phyloP scores from a whole-genome alignment of 371 early-diverging fungal genomes.

The Dentiscutata heterogama region DNA sequence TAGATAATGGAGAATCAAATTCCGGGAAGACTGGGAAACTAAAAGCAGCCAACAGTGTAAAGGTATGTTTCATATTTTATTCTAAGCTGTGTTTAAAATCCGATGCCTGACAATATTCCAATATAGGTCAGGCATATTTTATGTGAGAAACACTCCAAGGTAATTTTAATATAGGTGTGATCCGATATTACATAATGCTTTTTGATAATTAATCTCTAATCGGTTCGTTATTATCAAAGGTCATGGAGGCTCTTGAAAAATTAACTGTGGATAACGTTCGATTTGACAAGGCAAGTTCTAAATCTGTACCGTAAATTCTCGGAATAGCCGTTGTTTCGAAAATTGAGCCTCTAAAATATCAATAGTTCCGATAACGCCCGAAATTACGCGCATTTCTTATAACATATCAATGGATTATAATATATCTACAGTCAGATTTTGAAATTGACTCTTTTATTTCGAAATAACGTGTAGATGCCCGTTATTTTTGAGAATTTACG shows the following conservation, averaged over 20 bases:
- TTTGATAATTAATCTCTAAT: neutral
- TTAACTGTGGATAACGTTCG: conserved; percentile 66
- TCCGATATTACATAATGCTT: neutral
- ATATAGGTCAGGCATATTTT: conserved; percentile 83
- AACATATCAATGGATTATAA: no score
- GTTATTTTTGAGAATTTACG: no score
- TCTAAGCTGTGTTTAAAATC: neutral
- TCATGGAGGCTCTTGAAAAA: conserved; percentile 70
- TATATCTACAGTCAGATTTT: no score
- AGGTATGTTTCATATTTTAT: conserved; percentile 52
- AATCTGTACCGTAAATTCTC: no score
- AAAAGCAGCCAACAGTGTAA: conserved; percentile 81
- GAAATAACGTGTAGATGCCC: no score
- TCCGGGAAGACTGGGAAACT: conserved; percentile 67
- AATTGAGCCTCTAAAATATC: no score
- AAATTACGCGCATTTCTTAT: no score
- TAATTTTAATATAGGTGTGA: conserved; percentile 41
- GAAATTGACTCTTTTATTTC: no score
- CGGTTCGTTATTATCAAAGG: conserved; percentile 38
- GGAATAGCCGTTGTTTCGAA: no score
- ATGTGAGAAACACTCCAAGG: conserved; percentile 85
- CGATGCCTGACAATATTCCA: no score
- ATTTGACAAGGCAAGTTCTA: conserved; percentile 64
- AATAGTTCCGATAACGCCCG: no score
- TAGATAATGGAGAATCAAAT: conserved; percentile 29